Evolutionary conservation across 345 rosid species (phyloP).

Genomic region (Ceriops tagal): DNA sequence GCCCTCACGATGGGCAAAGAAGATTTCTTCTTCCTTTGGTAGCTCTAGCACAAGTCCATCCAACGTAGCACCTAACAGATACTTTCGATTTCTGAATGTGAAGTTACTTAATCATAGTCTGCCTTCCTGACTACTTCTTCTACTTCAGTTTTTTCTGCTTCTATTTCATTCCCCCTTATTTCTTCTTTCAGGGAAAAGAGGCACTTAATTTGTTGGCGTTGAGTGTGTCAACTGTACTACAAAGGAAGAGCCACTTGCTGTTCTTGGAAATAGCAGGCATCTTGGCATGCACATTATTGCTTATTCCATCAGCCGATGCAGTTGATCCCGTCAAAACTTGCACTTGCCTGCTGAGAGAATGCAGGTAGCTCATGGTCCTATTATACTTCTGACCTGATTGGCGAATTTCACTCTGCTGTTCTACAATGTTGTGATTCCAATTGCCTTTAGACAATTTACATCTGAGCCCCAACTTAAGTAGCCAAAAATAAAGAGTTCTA

Average conservation of each 20-base stretch:
- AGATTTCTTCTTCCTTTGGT: conserved; percentile 27
- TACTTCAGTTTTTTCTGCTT: conserved; percentile 6
- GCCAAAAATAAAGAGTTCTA: no score
- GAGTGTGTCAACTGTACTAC: conserved; percentile 27
- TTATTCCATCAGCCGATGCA: conserved; percentile 83
- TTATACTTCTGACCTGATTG: not conserved
- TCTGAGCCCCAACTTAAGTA: no score
- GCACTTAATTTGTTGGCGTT: conserved; percentile 33
- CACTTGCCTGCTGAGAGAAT: conserved; percentile 75
- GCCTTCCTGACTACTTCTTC: not conserved
- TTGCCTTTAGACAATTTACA: not conserved
- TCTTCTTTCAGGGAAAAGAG: conserved; percentile 31
- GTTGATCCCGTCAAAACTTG: conserved; percentile 95
- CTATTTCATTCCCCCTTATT: not conserved
- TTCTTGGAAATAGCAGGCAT: conserved; percentile 47
- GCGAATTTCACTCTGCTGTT: not conserved
- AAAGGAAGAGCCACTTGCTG: conserved; percentile 40
- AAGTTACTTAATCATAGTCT: not conserved
- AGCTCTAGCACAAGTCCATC: conserved; percentile 13
- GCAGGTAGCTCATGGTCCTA: conserved; percentile 52
- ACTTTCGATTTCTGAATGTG: conserved; percentile 6
- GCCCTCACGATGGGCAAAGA: conserved; percentile 34
- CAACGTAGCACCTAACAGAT: conserved; percentile 33
- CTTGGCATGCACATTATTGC: conserved; percentile 54
- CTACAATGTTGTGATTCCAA: not conserved